Conservation (phyloP, 306 rosid genomes). For the Ceratonia siliqua region DNA sequence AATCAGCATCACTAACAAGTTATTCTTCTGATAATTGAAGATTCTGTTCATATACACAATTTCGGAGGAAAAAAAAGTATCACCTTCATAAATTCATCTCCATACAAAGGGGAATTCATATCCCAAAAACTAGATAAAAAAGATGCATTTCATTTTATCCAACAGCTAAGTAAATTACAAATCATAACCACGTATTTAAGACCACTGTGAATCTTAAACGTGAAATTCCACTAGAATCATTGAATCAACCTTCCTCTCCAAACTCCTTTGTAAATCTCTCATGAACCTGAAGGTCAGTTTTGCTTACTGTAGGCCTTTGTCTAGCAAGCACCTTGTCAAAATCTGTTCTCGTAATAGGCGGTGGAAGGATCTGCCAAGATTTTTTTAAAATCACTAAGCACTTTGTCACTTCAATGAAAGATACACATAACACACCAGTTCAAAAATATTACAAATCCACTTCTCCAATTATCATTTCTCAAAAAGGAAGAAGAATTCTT, state of each 20-base stretch:
- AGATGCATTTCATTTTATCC: slow-evolving; percentile 50
- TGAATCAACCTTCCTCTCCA: slow-evolving; percentile 93
- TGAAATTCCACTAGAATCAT: slow-evolving; percentile 45
- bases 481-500: background rate
- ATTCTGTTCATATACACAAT: slow-evolving; percentile 54
- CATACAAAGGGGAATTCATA: slow-evolving; percentile 47
- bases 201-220: slow-evolving; percentile 41
- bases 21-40: slow-evolving; percentile 39
- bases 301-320: slow-evolving; percentile 98
- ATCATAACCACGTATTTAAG: slow-evolving; percentile 36
- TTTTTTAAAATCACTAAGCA: slow-evolving; percentile 8
- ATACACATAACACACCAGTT: background rate
- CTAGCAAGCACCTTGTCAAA: slow-evolving; percentile 97
- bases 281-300: slow-evolving; percentile 79
- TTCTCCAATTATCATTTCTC: background rate
- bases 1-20: slow-evolving; percentile 25
- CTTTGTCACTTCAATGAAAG: background rate
- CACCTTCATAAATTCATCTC: slow-evolving; percentile 37
- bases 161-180: slow-evolving; percentile 47
- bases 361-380: slow-evolving; percentile 85
- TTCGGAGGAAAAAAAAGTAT: slow-evolving; percentile 47
- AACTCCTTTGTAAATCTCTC: slow-evolving; percentile 98
- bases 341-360: slow-evolving; percentile 81
- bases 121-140: slow-evolving; percentile 35
- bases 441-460: slow-evolving; percentile 10